Conservation (phyloP, 108 stramenopile genomes). For the Mayamaea pseudoterrestris region DNA sequence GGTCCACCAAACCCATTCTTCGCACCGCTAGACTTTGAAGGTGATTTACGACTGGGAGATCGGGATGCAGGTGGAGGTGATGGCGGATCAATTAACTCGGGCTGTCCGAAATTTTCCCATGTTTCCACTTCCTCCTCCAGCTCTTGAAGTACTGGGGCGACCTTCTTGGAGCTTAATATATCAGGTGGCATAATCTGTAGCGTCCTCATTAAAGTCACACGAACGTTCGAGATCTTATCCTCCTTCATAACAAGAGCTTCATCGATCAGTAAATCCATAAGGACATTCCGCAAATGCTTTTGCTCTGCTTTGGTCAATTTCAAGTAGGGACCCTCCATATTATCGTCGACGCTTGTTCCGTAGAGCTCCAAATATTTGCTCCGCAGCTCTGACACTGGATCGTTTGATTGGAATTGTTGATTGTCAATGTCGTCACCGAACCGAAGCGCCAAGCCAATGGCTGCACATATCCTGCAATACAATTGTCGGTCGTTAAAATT, state of each 20-base stretch:
- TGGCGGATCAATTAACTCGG: not conserved
- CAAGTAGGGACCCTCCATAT: slow-evolving; percentile 40
- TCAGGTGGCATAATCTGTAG: slow-evolving; percentile 57
- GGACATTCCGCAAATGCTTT: slow-evolving; percentile 38
- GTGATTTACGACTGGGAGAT: too few relatives aligned
- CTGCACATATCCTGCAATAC: slow-evolving; percentile 58
- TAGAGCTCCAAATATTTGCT: too few relatives aligned
- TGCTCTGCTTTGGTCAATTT: slow-evolving; percentile 40
- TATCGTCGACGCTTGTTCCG: too few relatives aligned
- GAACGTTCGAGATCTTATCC: slow-evolving; percentile 71
- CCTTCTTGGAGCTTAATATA: slow-evolving; percentile 26
- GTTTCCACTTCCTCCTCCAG: slow-evolving; percentile 72
- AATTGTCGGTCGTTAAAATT: slow-evolving; percentile 68
- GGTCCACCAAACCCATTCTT: not conserved
- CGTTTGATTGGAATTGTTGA: slow-evolving; percentile 33
- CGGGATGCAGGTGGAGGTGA: not conserved
- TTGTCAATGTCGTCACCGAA: slow-evolving; percentile 33
- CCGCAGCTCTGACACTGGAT: slow-evolving; percentile 38
- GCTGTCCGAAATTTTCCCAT: slow-evolving; percentile 45
- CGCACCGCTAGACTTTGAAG: too few relatives aligned
- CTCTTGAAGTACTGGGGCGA: slow-evolving; percentile 37
- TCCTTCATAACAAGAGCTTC: slow-evolving; percentile 63
- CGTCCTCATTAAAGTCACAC: slow-evolving; percentile 54
- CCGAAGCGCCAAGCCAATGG: slow-evolving; percentile 52
- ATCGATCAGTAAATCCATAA: slow-evolving; percentile 48